Conservation (phyloP, 2,329 filamentous ascomycete species). For the Penicillium sp. region DNA sequence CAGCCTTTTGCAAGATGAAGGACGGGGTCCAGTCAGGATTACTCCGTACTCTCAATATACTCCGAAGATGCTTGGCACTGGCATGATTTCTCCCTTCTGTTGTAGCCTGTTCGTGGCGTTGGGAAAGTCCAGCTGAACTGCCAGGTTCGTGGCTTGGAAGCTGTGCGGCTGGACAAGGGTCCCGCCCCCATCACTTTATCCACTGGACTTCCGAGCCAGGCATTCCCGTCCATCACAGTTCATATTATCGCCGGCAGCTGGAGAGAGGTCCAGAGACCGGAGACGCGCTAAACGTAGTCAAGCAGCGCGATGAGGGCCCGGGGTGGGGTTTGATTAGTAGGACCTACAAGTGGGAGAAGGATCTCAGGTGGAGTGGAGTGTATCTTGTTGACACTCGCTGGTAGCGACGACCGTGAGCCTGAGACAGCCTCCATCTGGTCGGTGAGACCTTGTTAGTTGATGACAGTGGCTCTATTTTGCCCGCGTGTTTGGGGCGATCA, state of each 20-base stretch:
- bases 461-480: not conserved
- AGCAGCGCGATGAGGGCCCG: not conserved
- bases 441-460: no score
- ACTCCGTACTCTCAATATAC: no score
- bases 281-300: not conserved
- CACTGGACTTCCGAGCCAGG: not conserved
- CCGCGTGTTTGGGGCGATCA: not conserved
- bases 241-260: not conserved
- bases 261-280: not conserved
- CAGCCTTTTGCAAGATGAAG: not conserved
- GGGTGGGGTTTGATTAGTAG: not conserved
- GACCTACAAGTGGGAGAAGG: not conserved
- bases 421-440: not conserved
- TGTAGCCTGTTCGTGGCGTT: conserved; percentile 16
- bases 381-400: not conserved
- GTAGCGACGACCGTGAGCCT: not conserved
- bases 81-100: no score
- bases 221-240: not conserved
- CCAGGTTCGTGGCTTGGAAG: conserved; percentile 18
- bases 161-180: conserved; percentile 16
- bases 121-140: conserved; percentile 23
- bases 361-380: not conserved
- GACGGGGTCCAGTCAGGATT: no score
- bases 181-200: not conserved
- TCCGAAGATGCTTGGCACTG: not conserved